Conservation (phyloP, 1,284 basidiomycete genomes). For the Cerrena zonata region DNA sequence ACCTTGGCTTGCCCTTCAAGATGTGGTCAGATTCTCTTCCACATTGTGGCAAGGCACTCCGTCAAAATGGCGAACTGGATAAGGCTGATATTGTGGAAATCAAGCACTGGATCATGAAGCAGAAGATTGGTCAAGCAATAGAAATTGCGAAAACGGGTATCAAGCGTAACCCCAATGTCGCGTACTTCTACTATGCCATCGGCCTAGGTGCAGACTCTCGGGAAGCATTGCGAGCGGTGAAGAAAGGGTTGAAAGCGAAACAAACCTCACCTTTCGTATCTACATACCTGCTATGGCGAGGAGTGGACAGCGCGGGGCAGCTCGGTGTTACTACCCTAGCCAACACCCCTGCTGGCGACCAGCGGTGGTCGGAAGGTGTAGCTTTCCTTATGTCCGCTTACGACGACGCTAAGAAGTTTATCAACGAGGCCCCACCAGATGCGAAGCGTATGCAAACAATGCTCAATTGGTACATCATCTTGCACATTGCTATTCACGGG, state of each 20-base stretch:
- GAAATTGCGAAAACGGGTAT: conserved; percentile 39
- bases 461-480: conserved; percentile 51
- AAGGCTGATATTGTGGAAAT: conserved; percentile 56
- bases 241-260: conserved; percentile 49
- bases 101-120: conserved; percentile 46
- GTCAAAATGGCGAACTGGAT: conserved; percentile 40
- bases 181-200: conserved; percentile 56
- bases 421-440: conserved; percentile 53
- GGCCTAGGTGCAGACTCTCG: conserved; percentile 24
- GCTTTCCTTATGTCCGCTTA: conserved; percentile 50
- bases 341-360: conserved; percentile 34
- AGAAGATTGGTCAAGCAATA: conserved; percentile 39
- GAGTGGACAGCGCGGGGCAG: conserved; percentile 52
- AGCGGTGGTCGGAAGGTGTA: conserved; percentile 51
- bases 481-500: conserved; percentile 45
- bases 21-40: conserved; percentile 53
- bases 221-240: conserved; percentile 41
- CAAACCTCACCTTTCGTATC: conserved; percentile 26
- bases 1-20: conserved; percentile 51
- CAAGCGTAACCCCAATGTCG: conserved; percentile 47
- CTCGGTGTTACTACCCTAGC: conserved; percentile 46
- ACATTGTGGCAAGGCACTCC: conserved; percentile 46
- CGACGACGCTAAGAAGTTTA: conserved; percentile 54
- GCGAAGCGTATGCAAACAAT: conserved; percentile 52
- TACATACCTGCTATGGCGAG: conserved; percentile 49